Base-by-base conservation (phyloP, 495 filamentous ascomycete genomes). In the Neurospora terricola region DNA sequence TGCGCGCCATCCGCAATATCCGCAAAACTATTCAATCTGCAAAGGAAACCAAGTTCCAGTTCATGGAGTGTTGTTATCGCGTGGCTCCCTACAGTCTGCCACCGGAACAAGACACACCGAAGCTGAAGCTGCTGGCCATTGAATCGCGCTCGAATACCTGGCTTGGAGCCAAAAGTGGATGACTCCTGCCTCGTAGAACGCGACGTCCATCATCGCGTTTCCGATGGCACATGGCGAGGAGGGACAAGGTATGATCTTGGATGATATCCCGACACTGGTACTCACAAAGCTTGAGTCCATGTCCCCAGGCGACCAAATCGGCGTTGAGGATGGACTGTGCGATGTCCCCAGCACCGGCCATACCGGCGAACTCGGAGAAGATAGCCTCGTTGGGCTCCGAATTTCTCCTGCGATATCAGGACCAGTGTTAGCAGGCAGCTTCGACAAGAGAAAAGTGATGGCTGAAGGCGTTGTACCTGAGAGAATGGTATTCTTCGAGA, bases 401-500 rank as follows among this genome's bases (percentile, higher is more conserved):
- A 21, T 21, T 5, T 54, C 2, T 1, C 21, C 45, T 54, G 21
- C 10, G 21, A 23, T 54, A 23, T 12, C 21, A 12, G 2, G 10
- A 11, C 21, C 45, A 6, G 21, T 12, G 10, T 54, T 54, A 34
- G 34, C 34, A 34, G 34, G 34, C 4, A 54, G 21, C 21, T 54
- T 23, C 10, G 9, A 48, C 43, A n/a, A 11, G 6, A 54, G 21
- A 2, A 54, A 54, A 6, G 9, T n/a, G 18, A 10, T n/a, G 42
- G 42, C 3, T 45, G 3, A 45, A 45, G 42, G 18, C 18, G 42
- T 10, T 45, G 8, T 1, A 45, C 18, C 83, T 87, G 75, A 91
- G 84, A 39, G 87, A 89, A 91, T 88, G 71, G 85, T 78, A 68
- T 80, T 81, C 48, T 77, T 78, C 12, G 79, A 81, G 9, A 77